Evolutionary conservation across 768 basidiomycete species (phyloP), one percentile per base, ranked within the genome.

Genomic region (Leccinum rimulosum): DNA sequence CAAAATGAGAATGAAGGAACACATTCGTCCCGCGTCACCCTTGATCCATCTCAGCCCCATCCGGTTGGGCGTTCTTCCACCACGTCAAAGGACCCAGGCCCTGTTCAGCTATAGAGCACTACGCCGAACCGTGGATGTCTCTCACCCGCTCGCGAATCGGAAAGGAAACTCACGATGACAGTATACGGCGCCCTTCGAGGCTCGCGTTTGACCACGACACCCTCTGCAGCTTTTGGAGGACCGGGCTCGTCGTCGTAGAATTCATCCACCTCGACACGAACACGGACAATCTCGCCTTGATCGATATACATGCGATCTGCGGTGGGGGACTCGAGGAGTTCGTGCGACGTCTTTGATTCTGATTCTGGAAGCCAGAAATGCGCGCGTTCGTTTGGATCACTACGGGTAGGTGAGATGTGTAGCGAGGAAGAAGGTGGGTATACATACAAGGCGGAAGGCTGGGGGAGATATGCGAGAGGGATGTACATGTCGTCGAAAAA

Each of bases 401-500:
- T 93, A 3, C 3, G 51, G 3, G 30, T 31, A 17, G 30, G 52
- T 57, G 33, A 54, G 52, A 54, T 28, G 11, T 51, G 35, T 1
- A 14, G 17, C 38, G 3, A n/a, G 38, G 25, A 7, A 30, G 48
- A 27, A 49, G 47, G 9, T 0, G 43, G 19, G 22, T 3, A 4
- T 27, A 14, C 87, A 52, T 70, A 91, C 91, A 92, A 93, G 4
- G 89, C 84, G 40, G 82, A 84, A 28, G 93, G 89, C 66, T 88
- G 84, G 2, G 95, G 95, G 6, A 98, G 84, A 58, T 92, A 87
- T 3, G 82, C 76, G 0, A 82, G 74, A 0, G 94, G 92, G 50
- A 98, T 82, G 69, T 93, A 91, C 25, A 98, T 87, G 66, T 98
- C 95, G 73, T 94, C 92, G 67, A 98, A 98, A 78, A 98, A 98